Percentiles rank a stretch among this genome's conserved stretches.
phyloP scores from a whole-genome alignment of 2,329 filamentous ascomycete genomes.

The Pestalotiopsis fici region DNA sequence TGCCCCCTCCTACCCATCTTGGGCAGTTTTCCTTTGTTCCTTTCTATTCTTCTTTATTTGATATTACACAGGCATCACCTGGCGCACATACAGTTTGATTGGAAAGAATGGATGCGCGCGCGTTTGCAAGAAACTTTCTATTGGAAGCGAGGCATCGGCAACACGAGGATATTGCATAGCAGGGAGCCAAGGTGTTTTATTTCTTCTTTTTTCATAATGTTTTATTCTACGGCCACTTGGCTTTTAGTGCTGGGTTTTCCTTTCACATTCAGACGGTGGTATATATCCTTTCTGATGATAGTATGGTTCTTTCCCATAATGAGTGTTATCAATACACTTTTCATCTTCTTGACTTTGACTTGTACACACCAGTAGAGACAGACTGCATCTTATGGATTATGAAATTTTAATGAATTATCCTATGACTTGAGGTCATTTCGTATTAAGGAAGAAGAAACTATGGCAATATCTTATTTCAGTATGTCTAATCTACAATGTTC shows the following conservation, averaged over 20 bases:
- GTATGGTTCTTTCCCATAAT: too few relatives aligned
- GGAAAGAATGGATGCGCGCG: background rate
- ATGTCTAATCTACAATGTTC: background rate
- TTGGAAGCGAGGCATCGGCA: background rate
- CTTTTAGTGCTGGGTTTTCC: background rate
- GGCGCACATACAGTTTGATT: background rate
- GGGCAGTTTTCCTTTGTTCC: background rate
- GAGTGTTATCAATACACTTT: too few relatives aligned
- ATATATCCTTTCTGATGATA: too few relatives aligned
- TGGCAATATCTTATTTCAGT: background rate
- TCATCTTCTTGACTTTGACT: too few relatives aligned
- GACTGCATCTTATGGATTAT: too few relatives aligned
- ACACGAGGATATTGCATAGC: background rate
- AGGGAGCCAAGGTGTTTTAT: background rate
- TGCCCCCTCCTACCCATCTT: background rate
- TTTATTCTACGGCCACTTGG: background rate
- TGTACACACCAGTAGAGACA: too few relatives aligned
- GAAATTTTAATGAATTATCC: background rate
- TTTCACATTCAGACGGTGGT: background rate
- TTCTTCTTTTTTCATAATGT: background rate
- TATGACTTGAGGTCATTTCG: background rate
- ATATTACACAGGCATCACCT: background rate
- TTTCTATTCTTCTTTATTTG: background rate
- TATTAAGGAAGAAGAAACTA: background rate
- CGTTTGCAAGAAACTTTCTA: background rate